Evolutionary conservation across 179 eudicot genomes (phyloP), one percentile per base, ranked within the genome.

Genomic region (Carnegiea gigantea): DNA sequence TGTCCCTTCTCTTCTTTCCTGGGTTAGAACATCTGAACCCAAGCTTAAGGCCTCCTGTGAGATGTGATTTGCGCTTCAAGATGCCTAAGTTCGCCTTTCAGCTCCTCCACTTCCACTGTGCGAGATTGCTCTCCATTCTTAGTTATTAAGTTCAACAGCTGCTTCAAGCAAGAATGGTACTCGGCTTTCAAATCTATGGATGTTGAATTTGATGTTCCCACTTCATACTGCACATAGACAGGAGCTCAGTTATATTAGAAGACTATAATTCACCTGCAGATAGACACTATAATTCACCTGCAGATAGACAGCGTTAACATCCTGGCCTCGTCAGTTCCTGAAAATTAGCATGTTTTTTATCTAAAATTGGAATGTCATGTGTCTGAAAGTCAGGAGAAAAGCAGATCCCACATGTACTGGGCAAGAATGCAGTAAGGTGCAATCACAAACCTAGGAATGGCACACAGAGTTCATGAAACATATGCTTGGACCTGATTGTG

Each of bases 121-220:
- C 73, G 49, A 18, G 85, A 78, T 49, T 62, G 80, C 13, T 71
- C 81, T 49, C 72, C 18, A 38, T 75, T 53, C 24, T 81, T 79
- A 1, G 83, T 74, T 51, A 80, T 73, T 33, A 91, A 77, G 73
- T 70, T 84, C 76, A 80, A 36, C 48, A 93, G 89, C 43, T 75
- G 83, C 83, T 88, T 90, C 87, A 92, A 80, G 86, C 98, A 93
- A 26, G 90, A 90, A 68, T 90, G 86, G 80, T 91, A 93, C 86
- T 88, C 94, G 2, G 81, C 74, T 86, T 88, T 90, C 10, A 83
- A 78, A 76, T 87, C 89, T 20, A 75, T 80, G 73, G 90, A 80
- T 77, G 46, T 77, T 28, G 86, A 77, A 76, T 81, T 78, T 65
- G 86, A 81, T 48, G 70, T 78, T 82, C 46, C 85, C 28, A 79